A percentile compares a stretch with the other conserved stretches of the same genome.
These are phyloP conservation scores for Isabelozyma heimii DNA, from an alignment of 805 yeast genomes.

Conservation along the genomic window DNA sequence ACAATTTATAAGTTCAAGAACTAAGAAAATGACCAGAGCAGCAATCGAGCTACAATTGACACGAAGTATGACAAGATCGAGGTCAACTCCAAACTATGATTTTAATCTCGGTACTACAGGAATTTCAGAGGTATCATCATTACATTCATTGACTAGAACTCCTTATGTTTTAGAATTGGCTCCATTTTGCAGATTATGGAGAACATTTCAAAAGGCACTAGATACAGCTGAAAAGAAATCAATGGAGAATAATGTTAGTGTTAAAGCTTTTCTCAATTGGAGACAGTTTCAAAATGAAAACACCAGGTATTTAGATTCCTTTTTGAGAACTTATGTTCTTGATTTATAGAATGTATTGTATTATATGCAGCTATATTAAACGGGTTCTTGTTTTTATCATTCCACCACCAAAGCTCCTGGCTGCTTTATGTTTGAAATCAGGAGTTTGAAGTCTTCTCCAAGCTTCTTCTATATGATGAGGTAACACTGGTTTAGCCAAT, in stretches of 20 bases:
- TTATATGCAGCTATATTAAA: slow-evolving; percentile 28
- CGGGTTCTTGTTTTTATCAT: slow-evolving; percentile 51
- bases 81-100: not conserved
- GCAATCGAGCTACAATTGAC: slow-evolving; percentile 19
- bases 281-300: slow-evolving; percentile 29
- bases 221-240: slow-evolving; percentile 17
- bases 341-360: not conserved
- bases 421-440: slow-evolving; percentile 57
- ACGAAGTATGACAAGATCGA: slow-evolving; percentile 15
- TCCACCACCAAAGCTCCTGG: slow-evolving; percentile 73
- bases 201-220: slow-evolving; percentile 25
- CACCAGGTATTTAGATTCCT: slow-evolving; percentile 11
- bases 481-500: slow-evolving; percentile 70
- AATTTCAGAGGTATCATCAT: slow-evolving; percentile 32
- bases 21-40: slow-evolving; percentile 30
- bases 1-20: slow-evolving; percentile 31
- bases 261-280: slow-evolving; percentile 29
- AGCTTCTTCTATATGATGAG: slow-evolving; percentile 84
- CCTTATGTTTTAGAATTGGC: slow-evolving; percentile 30
- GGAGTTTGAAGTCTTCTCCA: slow-evolving; percentile 73
- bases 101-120: slow-evolving; percentile 22
- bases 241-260: slow-evolving; percentile 11
- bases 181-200: slow-evolving; percentile 33
- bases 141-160: slow-evolving; percentile 18
- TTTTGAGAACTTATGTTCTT: not conserved